These are phyloP conservation scores for Ceratobasidium sp. DNA, from an alignment of 1,284 basidiomycete genomes.

Conservation along the genomic window DNA sequence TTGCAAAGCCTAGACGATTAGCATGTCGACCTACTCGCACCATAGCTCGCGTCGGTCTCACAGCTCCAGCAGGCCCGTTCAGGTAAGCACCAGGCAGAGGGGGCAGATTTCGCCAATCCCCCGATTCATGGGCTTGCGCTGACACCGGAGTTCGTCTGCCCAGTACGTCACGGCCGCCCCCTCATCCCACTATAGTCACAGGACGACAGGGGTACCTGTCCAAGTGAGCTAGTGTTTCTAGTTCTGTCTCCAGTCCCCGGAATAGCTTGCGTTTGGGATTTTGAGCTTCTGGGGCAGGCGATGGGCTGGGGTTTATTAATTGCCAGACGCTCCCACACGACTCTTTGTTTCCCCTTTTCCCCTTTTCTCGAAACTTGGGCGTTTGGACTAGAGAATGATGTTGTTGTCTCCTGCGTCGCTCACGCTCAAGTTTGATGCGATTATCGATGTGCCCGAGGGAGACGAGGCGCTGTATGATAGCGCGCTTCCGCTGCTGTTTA, in stretches of 20 bases:
- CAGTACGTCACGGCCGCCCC: slow-evolving; percentile 39
- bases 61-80: slow-evolving; percentile 34
- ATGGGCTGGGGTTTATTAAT: too few species aligned
- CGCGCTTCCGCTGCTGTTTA: slow-evolving; percentile 18
- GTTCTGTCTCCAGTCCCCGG: background rate
- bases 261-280: too few species aligned
- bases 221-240: slow-evolving; percentile 12
- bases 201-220: slow-evolving; percentile 18
- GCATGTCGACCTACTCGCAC: slow-evolving; percentile 28
- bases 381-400: background rate
- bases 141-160: slow-evolving; percentile 2
- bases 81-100: background rate
- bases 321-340: background rate
- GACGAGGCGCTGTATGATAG: slow-evolving; percentile 22
- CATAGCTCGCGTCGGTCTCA: slow-evolving; percentile 36
- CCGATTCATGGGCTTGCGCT: background rate
- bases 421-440: slow-evolving; percentile 35
- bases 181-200: slow-evolving; percentile 27
- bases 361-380: background rate
- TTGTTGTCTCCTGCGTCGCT: slow-evolving; percentile 33
- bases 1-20: slow-evolving; percentile 3
- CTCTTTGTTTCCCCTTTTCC: background rate
- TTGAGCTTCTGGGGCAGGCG: too few species aligned
- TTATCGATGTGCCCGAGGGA: slow-evolving; percentile 15
- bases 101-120: background rate